Percentiles rank a stretch among this genome's conserved stretches.
phyloP scores from a whole-genome alignment of 2,329 filamentous ascomycete genomes.

The Penicillium sp. region DNA sequence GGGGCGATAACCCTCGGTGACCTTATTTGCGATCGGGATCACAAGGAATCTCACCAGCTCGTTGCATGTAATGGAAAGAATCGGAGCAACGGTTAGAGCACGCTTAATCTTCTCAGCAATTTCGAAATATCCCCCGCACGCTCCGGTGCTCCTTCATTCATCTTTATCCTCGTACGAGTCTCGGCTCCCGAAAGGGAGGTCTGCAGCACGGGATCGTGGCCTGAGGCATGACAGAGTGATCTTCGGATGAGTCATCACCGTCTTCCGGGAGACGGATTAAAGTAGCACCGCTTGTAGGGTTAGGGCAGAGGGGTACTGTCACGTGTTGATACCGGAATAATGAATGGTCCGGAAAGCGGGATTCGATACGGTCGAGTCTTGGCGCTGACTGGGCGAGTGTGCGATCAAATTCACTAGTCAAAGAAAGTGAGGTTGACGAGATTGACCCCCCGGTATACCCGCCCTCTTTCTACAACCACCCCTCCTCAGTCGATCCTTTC shows the following conservation, averaged over 20 bases:
- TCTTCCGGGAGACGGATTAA: background rate
- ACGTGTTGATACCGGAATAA: slow-evolving; percentile 33
- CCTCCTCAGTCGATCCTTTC: slow-evolving; percentile 24
- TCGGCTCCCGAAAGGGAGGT: background rate
- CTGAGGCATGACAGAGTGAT: slow-evolving; percentile 1
- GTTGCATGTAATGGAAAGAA: background rate
- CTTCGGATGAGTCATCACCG: slow-evolving; percentile 2
- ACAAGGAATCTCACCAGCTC: slow-evolving; percentile 5
- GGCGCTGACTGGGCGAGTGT: slow-evolving; percentile 37
- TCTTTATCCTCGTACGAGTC: background rate
- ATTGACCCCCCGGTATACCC: slow-evolving; percentile 31
- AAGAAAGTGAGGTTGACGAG: slow-evolving; percentile 31
- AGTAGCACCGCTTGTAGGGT: slow-evolving; percentile 9
- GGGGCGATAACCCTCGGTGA: slow-evolving; percentile 22
- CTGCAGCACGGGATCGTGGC: background rate
- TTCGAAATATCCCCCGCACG: background rate
- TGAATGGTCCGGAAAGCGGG: slow-evolving; percentile 19
- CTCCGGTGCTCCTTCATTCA: background rate
- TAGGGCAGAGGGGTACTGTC: slow-evolving; percentile 26
- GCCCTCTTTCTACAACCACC: slow-evolving; percentile 18
- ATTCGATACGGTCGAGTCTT: slow-evolving; percentile 31
- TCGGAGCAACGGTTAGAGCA: background rate
- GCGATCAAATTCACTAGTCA: slow-evolving; percentile 43
- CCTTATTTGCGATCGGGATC: slow-evolving; percentile 12
- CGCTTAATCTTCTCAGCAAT: background rate